Conservation (phyloP, 768 basidiomycete genomes). For the Tylopilus cervinicoccineus region DNA sequence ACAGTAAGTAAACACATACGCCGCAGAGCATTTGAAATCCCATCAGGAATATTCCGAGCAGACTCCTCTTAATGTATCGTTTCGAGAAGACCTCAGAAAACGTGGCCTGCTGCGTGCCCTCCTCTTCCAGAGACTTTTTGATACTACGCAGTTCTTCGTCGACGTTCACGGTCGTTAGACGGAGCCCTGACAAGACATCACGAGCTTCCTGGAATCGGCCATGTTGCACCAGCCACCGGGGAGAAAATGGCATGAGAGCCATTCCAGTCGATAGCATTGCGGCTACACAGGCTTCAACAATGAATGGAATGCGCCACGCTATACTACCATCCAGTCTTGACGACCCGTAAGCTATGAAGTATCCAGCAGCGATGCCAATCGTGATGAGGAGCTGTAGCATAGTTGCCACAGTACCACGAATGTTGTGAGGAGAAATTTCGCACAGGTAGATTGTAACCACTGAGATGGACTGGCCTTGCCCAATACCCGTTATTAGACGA, state of each 20-base stretch:
- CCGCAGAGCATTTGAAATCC: constrained; percentile 39
- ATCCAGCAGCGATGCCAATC: constrained; percentile 38
- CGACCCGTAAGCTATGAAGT: constrained; percentile 24
- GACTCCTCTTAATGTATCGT: constrained; percentile 31
- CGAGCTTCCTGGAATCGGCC: constrained; percentile 32
- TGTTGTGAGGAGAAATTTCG: constrained; percentile 40
- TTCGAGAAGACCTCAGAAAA: constrained; percentile 29
- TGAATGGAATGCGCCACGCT: constrained; percentile 29
- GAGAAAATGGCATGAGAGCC: constrained; percentile 20
- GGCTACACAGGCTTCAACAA: constrained; percentile 23
- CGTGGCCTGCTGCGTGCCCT: constrained; percentile 14
- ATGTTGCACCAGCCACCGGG: constrained; percentile 30
- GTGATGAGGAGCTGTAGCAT: constrained; percentile 42
- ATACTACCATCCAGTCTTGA: constrained; percentile 20
- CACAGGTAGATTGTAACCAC: constrained; percentile 38
- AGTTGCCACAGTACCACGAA: constrained; percentile 39
- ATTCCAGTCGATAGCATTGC: constrained; percentile 18
- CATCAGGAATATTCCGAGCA: constrained; percentile 41
- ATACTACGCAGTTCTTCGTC: constrained; percentile 23
- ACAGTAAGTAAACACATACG: constrained; percentile 10
- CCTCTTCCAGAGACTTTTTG: constrained; percentile 21
- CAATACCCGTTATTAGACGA: constrained; percentile 42
- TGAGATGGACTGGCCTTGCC: constrained; percentile 44
- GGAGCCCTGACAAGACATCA: constrained; percentile 23
- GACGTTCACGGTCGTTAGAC: constrained; percentile 5